These are phyloP conservation scores for Rhizoclosmatium globosum DNA, from an alignment of 192 early-diverging fungal species.

Conservation along the genomic window DNA sequence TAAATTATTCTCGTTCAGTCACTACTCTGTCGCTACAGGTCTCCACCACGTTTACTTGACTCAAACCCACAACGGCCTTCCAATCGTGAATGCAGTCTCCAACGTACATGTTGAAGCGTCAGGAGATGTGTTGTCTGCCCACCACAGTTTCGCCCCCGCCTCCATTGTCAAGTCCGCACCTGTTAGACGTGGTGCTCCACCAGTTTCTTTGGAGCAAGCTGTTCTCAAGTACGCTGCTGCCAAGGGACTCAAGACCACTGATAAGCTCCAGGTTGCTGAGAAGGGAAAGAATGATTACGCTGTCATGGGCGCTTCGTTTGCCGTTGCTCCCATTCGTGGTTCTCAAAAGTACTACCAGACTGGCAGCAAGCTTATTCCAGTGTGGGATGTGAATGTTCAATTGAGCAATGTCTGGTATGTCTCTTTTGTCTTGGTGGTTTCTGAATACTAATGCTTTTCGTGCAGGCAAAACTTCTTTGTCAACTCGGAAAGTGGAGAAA, in stretches of 20 bases:
- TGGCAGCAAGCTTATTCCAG: slow-evolving; percentile 10
- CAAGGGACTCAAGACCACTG: neutral
- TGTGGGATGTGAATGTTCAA: slow-evolving; percentile 25
- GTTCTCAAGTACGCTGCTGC: slow-evolving; percentile 3
- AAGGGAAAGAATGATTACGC: neutral
- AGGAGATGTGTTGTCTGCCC: slow-evolving; percentile 1
- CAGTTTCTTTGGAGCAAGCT: neutral
- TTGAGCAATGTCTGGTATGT: neutral
- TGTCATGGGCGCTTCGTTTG: slow-evolving; percentile 13
- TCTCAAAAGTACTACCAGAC: slow-evolving; percentile 32
- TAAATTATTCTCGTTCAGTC: neutral
- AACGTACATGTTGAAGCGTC: slow-evolving; percentile 17
- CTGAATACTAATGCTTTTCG: too few species aligned
- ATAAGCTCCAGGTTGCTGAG: slow-evolving; percentile 11
- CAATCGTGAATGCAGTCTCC: slow-evolving; percentile 25
- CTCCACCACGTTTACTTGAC: slow-evolving; percentile 9
- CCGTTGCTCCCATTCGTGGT: neutral
- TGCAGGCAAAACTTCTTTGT: slow-evolving; percentile 16
- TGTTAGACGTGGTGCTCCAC: neutral
- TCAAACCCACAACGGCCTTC: slow-evolving; percentile 17
- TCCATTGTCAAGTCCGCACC: neutral
- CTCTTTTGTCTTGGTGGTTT: neutral
- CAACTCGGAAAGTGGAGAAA: neutral
- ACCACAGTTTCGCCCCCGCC: neutral
- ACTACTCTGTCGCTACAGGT: neutral